These are phyloP conservation scores for Fomitopsis betulina DNA, from an alignment of 1,284 basidiomycete species.

Conservation along the genomic window DNA sequence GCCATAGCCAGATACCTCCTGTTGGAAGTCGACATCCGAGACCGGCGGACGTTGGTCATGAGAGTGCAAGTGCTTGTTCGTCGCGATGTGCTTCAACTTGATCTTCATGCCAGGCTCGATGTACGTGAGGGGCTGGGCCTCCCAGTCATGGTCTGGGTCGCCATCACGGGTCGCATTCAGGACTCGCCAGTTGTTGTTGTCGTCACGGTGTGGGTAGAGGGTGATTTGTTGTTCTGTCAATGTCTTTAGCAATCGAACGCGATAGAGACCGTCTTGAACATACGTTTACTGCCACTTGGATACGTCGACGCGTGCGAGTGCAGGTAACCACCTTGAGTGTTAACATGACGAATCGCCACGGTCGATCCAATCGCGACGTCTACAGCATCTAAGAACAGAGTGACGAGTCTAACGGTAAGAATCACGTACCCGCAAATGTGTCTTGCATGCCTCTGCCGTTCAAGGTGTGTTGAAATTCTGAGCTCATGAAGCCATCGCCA, in stretches of 20 bases:
- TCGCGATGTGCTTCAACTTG: slow-evolving; percentile 79
- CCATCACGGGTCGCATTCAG: slow-evolving; percentile 28
- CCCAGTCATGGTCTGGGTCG: slow-evolving; percentile 52
- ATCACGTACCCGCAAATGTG: slow-evolving; percentile 71
- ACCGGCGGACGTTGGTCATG: slow-evolving; percentile 94
- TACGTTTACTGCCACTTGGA: slow-evolving; percentile 82
- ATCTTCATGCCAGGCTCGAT: slow-evolving; percentile 71
- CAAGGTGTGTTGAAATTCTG: slow-evolving; percentile 96
- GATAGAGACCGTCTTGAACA: slow-evolving; percentile 23
- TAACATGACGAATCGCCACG: slow-evolving; percentile 84
- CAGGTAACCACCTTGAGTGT: slow-evolving; percentile 97
- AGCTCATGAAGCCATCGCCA: slow-evolving; percentile 99
- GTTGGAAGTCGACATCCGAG: slow-evolving; percentile 99
- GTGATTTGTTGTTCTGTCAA: slow-evolving; percentile 92
- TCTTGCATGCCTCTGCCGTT: slow-evolving; percentile 89
- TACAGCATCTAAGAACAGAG: slow-evolving; percentile 20
- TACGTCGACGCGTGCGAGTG: slow-evolving; percentile 93
- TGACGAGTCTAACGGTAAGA: slow-evolving; percentile 1
- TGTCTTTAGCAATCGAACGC: neutral
- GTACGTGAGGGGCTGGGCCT: slow-evolving; percentile 53
- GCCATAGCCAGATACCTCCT: slow-evolving; percentile 96
- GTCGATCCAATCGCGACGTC: slow-evolving; percentile 87
- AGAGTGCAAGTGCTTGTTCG: slow-evolving; percentile 88
- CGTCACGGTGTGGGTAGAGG: slow-evolving; percentile 87
- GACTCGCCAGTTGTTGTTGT: slow-evolving; percentile 23